These are phyloP conservation scores for Didymosphaeria variabile DNA, from an alignment of 2,329 filamentous ascomycete genomes.

Conservation along the genomic window DNA sequence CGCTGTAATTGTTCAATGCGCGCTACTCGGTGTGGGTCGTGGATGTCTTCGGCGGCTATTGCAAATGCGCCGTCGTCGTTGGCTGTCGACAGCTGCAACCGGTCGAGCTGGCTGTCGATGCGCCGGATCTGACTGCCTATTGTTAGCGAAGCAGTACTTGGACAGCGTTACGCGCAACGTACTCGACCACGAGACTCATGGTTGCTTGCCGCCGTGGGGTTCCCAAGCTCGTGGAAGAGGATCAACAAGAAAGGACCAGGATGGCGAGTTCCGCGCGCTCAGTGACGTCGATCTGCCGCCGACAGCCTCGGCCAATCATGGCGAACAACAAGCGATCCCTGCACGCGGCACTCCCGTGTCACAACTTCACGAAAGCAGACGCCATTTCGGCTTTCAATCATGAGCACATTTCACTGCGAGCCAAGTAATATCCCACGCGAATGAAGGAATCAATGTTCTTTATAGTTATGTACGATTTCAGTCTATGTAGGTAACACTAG, in stretches of 20 bases:
- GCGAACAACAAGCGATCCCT: neutral
- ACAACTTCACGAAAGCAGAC: too few relatives aligned
- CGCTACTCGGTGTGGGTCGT: conserved; percentile 54
- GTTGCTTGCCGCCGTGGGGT: conserved; percentile 28
- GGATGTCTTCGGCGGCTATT: conserved; percentile 45
- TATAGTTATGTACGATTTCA: conserved; percentile 14
- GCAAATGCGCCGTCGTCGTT: conserved; percentile 27
- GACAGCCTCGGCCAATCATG: conserved; percentile 21
- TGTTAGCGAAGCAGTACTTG: conserved; percentile 17
- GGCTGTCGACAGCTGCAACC: conserved; percentile 59
- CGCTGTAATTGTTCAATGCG: conserved; percentile 68
- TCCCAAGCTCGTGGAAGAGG: neutral
- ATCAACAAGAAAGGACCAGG: conserved; percentile 11
- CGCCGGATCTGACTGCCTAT: conserved; percentile 61
- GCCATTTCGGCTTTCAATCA: too few relatives aligned
- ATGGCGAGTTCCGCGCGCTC: conserved; percentile 4
- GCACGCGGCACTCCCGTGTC: neutral
- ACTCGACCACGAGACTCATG: conserved; percentile 56
- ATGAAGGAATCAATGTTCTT: too few relatives aligned
- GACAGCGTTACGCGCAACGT: conserved; percentile 24
- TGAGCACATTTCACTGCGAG: too few relatives aligned
- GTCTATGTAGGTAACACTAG: conserved; percentile 10
- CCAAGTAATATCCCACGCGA: too few relatives aligned
- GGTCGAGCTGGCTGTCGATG: conserved; percentile 67
- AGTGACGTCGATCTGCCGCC: conserved; percentile 23